Evolutionary conservation across 768 basidiomycete species (phyloP), one percentile per base, ranked within the genome.

Genomic region (Gelatoporia subvermispora): DNA sequence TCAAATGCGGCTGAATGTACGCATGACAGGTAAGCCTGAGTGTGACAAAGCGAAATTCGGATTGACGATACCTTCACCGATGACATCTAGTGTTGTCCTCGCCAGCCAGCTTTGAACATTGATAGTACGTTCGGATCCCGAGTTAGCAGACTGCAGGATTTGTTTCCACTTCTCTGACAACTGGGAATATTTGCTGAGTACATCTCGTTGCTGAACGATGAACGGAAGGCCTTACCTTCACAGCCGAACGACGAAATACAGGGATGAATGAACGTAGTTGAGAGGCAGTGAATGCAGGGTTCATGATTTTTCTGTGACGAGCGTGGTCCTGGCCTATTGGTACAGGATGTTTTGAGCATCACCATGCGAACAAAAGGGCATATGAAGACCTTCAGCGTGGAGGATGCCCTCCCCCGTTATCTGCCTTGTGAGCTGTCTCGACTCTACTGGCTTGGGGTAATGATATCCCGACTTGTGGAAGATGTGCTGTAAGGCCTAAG

Each of bases 381-480:
- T 31, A 31, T 13, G 28, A 5, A 13, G 5, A 61, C 60, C 60
- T 34, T 53, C 48, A 0, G 54, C 49, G 20, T 38, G 54, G 22
- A 48, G 31, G 4, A 64, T 48, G 8, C 50, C 52, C 1, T 49
- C 21, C n/a, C 59, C 62, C 0, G 47, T 43, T 35, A 62, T 47
- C 46, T 60, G 48, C 15, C 59, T 45, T 0, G 52, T 53, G 31
- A 54, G 31, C 24, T 54, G 52, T 13, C 56, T 16, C 16, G 49
- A 10, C 16, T 53, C 53, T 3, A 8, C 41, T 25, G 43, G 17
- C 56, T 79, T 60, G 17, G 46, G 44, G 47, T 58, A 66, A 40
- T 54, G 55, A 36, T 63, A 65, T 31, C 60, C 59, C 0, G 63
- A 58, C 28, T 56, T 58, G 22, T 66, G 58, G 16, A 60, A 54